A percentile compares a stretch with the other conserved stretches of the same genome.
Evolutionary conservation across 352 stramenopile species (phyloP).

Genomic region (Pythium chondricola): DNA sequence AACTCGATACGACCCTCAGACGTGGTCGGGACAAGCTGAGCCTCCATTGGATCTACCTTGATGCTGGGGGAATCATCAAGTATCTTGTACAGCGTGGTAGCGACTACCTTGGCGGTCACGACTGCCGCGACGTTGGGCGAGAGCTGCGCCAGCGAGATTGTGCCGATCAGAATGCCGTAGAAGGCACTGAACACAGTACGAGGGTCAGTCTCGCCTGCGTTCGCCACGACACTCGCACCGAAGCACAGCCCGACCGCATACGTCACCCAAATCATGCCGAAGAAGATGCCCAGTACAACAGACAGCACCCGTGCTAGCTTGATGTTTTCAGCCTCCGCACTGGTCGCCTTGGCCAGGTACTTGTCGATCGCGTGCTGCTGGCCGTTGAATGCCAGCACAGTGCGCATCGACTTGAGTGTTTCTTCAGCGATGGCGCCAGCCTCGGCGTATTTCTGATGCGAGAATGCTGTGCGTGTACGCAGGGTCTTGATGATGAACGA

Average conservation of each 20-base stretch:
- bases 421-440: conserved; percentile 20
- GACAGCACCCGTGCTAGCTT: conserved; percentile 20
- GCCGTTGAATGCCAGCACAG: conserved; percentile 17
- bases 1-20: conserved; percentile 6
- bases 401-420: conserved; percentile 11
- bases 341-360: conserved; percentile 12
- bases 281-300: conserved; percentile 18
- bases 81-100: conserved; percentile 10
- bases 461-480: conserved; percentile 7
- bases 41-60: background rate
- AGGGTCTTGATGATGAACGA: conserved; percentile 26
- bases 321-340: conserved; percentile 19
- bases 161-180: conserved; percentile 32
- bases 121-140: conserved; percentile 25
- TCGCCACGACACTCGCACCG: conserved; percentile 22
- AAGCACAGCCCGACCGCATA: conserved; percentile 27
- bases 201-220: conserved; percentile 16
- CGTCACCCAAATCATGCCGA: conserved; percentile 19
- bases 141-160: conserved; percentile 27
- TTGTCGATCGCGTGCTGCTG: conserved; percentile 28
- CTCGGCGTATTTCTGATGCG: conserved; percentile 17
- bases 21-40: conserved; percentile 4
- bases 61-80: conserved; percentile 12
- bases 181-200: conserved; percentile 25
- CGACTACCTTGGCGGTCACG: conserved; percentile 11